Evolutionary conservation across 768 basidiomycete genomes (phyloP), one percentile per base, ranked within the genome.

Genomic region (Agrocybe praecox): DNA sequence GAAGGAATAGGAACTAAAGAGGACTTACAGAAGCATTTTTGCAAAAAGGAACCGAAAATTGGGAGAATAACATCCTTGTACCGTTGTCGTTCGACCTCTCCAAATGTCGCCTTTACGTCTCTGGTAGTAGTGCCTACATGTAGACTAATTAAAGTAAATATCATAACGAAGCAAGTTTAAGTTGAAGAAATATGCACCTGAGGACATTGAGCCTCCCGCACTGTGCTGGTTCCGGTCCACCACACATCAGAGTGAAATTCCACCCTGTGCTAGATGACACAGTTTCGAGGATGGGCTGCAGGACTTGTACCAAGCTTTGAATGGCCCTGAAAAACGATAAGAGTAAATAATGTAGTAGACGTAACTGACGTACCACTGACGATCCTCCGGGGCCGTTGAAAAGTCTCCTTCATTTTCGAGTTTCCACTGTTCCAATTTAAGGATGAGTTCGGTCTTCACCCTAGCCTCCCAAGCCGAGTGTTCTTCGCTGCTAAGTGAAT

Each of bases 291-390:
- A 40, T 21, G 10, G 49, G 49, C 33, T 50, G 49, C 2, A 36
- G 6, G 34, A 50, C 23, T 21, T 6, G 17, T 7, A 40, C 32
- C 1, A 50, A 7, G 19, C 32, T 33, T 47, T 47, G 46, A 5
- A 47, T 47, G 1, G 46, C 46, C 22, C 46, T 47, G 29, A 6
- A 23, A 21, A 23, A 23, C 19, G 12, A 21, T 46, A 18, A 46
- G 18, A 22, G 9, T 21, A 33, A 18, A n/a, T 33, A 18, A 29
- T 29, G 18, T 14, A 55, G 1, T 6, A n/a, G 10, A 6, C n/a
- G 34, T 9, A n/a, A 29, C 4, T 29, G 4, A 49, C 8, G 14
- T 52, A 61, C 57, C 53, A 22, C 45, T 63, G 62, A 21, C 52
- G 52, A 24, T 49, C 55, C 18, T n/a, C 62, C 11, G 58, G 58